Evolutionary conservation across 2,329 filamentous ascomycete genomes (phyloP), one percentile per base, ranked within the genome.

Genomic region (Exophiala bonariae): DNA sequence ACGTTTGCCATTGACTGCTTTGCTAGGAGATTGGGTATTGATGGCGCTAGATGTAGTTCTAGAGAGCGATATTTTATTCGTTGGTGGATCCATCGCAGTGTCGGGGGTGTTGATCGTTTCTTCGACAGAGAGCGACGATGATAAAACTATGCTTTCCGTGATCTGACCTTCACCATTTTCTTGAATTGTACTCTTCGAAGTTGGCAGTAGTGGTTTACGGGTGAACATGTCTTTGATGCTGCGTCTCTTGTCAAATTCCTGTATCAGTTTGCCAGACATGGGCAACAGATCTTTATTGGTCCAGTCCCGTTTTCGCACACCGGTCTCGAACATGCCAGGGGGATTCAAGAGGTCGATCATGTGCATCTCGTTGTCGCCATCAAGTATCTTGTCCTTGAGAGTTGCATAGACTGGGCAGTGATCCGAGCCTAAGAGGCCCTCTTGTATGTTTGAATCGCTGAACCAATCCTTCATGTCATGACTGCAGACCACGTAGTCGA

Each of bases 201-300:
- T 55, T 10, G 39, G 32, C 14, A 62, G 50, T 17, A 67, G 54
- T 38, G 77, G 63, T 57, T 79, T 84, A 58, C 78, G 82, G 49
- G 75, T 75, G 63, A 97, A 96, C 93, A 99, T 97, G 62, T 95
- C 90, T 59, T 86, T 88, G 62, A 99, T 96, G 63, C 76, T 96
- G 56, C 82, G 81, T 16, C 93, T 82, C 49, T 85, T 84, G 61
- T 91, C 82, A 58, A 97, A 97, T 59, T 96, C 91, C 1, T 89
- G 86, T 46, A 96, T 86, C 8, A 95, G 76, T 62, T 83, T 89
- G 1, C 86, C 91, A 17, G 91, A 97, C 45, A 87, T 75, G 2
- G 86, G 79, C 9, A 92, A 77, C 0, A 87, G 68, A 57, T 88
- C 81, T 57, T 83, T 86, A 3, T 74, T 61, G 9, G 75, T 77